phyloP scores from a whole-genome alignment of 768 basidiomycete species.

The Obba rivulosa region DNA sequence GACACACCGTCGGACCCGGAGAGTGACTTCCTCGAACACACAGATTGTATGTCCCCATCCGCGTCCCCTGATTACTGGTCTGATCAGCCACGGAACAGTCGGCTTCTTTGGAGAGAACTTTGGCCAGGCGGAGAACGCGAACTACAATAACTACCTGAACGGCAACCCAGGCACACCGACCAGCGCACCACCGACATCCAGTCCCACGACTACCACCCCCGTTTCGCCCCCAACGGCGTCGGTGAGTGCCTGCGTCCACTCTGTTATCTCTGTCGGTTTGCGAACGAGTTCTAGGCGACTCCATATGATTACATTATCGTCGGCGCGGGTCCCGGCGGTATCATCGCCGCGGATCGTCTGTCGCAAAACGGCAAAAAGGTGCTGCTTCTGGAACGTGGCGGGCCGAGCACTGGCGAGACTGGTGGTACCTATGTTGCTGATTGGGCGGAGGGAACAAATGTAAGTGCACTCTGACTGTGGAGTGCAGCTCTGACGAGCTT shows the following conservation, averaged over 20 bases:
- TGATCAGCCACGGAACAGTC: constrained; percentile 28
- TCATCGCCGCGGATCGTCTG: constrained; percentile 53
- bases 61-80: not conserved
- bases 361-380: constrained; percentile 61
- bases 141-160: constrained; percentile 45
- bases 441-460: constrained; percentile 44
- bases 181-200: constrained; percentile 12
- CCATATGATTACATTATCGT: constrained; percentile 50
- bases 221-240: constrained; percentile 28
- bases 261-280: not conserved
- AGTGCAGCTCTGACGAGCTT: not conserved
- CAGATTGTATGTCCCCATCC: constrained; percentile 40
- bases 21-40: constrained; percentile 51
- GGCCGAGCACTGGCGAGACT: constrained; percentile 53
- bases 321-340: constrained; percentile 53
- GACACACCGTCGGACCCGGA: constrained; percentile 44
- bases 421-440: constrained; percentile 51
- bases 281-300: constrained; percentile 26
- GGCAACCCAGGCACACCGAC: constrained; percentile 35
- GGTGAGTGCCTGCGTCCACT: constrained; percentile 1
- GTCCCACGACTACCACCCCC: constrained; percentile 28
- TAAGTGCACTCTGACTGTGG: constrained; percentile 17
- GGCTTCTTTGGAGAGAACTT: constrained; percentile 55
- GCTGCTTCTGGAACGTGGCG: constrained; percentile 57
- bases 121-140: constrained; percentile 37